Percentiles rank a stretch among this genome's conserved stretches.
Conservation (phyloP, 305 asterid species). For the Fraxinus albicans region DNA sequence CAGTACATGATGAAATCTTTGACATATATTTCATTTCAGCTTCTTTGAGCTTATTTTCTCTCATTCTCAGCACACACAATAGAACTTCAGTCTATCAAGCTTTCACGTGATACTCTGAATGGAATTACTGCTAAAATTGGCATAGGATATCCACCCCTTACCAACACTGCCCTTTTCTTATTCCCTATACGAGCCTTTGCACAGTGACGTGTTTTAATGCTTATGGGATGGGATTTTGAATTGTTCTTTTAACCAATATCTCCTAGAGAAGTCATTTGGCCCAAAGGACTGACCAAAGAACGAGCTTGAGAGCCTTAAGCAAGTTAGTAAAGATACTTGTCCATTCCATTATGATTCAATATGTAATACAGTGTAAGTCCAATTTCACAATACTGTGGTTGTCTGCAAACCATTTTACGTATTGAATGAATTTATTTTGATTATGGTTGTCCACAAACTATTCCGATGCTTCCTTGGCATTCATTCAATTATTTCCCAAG, state of each 20-base stretch:
- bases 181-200: neutral
- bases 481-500: neutral
- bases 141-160: neutral
- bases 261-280: neutral
- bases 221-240: neutral
- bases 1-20: neutral
- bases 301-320: neutral
- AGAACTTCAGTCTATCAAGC: neutral
- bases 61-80: neutral
- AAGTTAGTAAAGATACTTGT: neutral
- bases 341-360: neutral
- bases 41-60: neutral
- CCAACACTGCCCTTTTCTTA: neutral
- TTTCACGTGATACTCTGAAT: neutral
- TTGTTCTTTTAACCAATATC: neutral
- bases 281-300: neutral
- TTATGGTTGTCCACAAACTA: neutral
- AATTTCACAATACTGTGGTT: neutral
- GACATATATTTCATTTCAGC: neutral
- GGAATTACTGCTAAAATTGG: neutral
- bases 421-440: neutral
- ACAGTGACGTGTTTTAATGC: neutral
- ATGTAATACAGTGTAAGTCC: neutral
- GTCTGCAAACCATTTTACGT: neutral
- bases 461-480: neutral